Evolutionary conservation across 352 stramenopile species (phyloP).

Genomic region (Globisporangium lucens): DNA sequence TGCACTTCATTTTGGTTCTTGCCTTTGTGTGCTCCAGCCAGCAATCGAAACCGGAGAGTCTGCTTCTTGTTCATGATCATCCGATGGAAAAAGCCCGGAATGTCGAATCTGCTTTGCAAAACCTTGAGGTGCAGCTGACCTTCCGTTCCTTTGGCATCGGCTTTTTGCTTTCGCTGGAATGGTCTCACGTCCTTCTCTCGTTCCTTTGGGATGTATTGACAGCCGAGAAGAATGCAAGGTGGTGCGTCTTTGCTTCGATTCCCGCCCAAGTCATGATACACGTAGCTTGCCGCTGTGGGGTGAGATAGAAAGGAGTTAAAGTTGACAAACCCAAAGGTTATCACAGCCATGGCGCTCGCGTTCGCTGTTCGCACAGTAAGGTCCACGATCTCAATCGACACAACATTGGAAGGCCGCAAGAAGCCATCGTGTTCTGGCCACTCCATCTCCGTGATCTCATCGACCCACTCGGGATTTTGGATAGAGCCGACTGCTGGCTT

Average conservation of each 20-base stretch:
- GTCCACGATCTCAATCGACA: slow-evolving; percentile 43
- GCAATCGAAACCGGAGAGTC: slow-evolving; percentile 16
- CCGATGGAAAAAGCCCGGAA: slow-evolving; percentile 16
- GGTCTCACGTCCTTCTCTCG: slow-evolving; percentile 15
- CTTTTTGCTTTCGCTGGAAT: slow-evolving; percentile 9
- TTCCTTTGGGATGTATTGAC: slow-evolving; percentile 37
- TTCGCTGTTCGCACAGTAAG: slow-evolving; percentile 35
- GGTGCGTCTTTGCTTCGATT: slow-evolving; percentile 1
- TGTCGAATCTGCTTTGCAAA: slow-evolving; percentile 21
- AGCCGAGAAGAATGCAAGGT: slow-evolving; percentile 32
- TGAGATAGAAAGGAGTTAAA: slow-evolving; percentile 32
- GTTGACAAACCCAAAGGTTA: slow-evolving; percentile 35
- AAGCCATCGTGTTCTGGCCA: slow-evolving; percentile 10
- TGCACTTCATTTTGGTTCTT: not conserved
- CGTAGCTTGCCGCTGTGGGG: slow-evolving; percentile 30
- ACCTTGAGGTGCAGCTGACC: slow-evolving; percentile 38
- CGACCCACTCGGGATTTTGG: slow-evolving; percentile 26
- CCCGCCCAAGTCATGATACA: slow-evolving; percentile 22
- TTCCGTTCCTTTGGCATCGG: slow-evolving; percentile 1
- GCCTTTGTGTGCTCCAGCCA: slow-evolving; percentile 6
- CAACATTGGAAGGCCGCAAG: not conserved
- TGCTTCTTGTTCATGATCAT: slow-evolving; percentile 19
- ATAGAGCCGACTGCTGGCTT: slow-evolving; percentile 33
- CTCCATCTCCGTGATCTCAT: slow-evolving; percentile 26
- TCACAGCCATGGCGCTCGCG: slow-evolving; percentile 26